Conservation (phyloP, 129 eudicot genomes). For the Chrysanthemum seticuspe region DNA sequence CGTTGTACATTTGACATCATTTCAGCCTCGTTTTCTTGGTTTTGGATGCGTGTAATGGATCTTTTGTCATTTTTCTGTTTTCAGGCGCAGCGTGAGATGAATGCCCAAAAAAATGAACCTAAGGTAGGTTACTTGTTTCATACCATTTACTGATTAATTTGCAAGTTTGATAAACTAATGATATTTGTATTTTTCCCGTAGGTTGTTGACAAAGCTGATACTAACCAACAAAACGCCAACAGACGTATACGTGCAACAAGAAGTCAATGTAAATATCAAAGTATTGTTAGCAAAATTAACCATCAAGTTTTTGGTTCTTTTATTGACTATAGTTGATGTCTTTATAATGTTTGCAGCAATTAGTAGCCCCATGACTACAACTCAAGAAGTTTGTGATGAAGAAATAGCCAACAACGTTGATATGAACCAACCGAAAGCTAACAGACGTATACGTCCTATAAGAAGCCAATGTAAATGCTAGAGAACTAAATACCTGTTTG, state of each 20-base stretch:
- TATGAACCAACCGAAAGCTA: slow-evolving; percentile 19
- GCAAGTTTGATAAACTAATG: background rate
- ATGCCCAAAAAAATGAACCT: too few species aligned
- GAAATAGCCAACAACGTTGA: slow-evolving; percentile 37
- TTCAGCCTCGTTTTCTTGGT: too few species aligned
- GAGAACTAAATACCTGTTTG: background rate
- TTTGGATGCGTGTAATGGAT: too few species aligned
- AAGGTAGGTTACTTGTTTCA: too few species aligned
- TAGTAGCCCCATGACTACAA: slow-evolving; percentile 42
- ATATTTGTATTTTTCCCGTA: slow-evolving; percentile 19
- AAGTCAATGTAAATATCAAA: slow-evolving; percentile 59
- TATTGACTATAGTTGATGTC: background rate
- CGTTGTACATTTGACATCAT: background rate
- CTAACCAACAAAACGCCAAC: slow-evolving; percentile 21
- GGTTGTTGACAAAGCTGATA: slow-evolving; percentile 30
- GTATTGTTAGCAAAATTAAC: background rate
- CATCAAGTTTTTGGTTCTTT: background rate
- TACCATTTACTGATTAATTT: too few species aligned
- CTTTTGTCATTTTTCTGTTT: background rate
- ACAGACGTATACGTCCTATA: slow-evolving; percentile 34
- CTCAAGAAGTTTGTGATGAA: slow-evolving; percentile 45
- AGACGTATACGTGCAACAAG: slow-evolving; percentile 39
- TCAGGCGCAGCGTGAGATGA: background rate
- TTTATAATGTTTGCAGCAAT: slow-evolving; percentile 43
- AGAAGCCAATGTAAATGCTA: slow-evolving; percentile 67